Evolutionary conservation across 2,329 filamentous ascomycete genomes (phyloP), one percentile per base, ranked within the genome.

Genomic region (Fusarium buharicum): DNA sequence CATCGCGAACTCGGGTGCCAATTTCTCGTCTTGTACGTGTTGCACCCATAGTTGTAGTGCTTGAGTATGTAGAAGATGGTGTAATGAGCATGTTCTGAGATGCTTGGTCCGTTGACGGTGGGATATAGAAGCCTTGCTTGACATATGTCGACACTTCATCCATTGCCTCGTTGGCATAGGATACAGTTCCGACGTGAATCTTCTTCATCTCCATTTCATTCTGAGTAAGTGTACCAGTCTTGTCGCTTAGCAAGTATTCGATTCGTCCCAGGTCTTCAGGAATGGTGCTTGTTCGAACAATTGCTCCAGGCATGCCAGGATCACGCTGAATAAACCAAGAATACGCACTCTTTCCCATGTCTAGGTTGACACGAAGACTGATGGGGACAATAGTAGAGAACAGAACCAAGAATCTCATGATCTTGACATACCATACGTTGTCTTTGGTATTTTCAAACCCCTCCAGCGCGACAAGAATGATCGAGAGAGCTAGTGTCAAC

Each of bases 311-410:
- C 57, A 99, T 99, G 17, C 90, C 94, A 34, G 90, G 83, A 71
- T 99, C 95, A 44, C 89, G 85, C 73, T 99, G 93, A 55, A 99
- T 99, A 72, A 97, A 97, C 79, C 90, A 91, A 9, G 93, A 96
- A 76, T 97, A 99, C 3, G 95, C 92, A 51, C 91, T 94, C 77
- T 99, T 99, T 34, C 94, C 96, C 86, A 99, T 90, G 73, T 99
- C 95, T 16, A 99, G 82, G 73, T 99, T 99, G 67, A 99, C 95
- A 46, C 95, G 90, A 67, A 99, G 81, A 77, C 93, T 96, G 76
- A 99, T 97, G 1, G 95, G 95, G 22, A 99, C 96, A 71, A 99
- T 99, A 0, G 94, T 98, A n/a, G 94, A 98, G 80, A 99, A 99
- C 1, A 99, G 82, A 59, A 99, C 96, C 62, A 99, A 79, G 74